These are phyloP conservation scores for Herpetospermum pedunculosum DNA, from an alignment of 306 rosid species.

Conservation along the genomic window DNA sequence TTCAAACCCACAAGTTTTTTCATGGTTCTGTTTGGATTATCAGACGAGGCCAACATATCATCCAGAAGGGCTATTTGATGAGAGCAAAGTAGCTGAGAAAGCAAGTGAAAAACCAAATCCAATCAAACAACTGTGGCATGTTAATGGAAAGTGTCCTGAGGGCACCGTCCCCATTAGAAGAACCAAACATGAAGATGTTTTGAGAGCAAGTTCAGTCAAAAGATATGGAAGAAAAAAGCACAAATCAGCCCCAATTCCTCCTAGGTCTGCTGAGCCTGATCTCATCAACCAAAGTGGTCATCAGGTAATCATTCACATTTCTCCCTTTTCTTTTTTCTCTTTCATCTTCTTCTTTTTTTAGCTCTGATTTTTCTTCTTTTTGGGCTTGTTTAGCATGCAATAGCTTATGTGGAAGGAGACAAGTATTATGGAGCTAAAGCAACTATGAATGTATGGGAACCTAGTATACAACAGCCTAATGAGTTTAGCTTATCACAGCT, in stretches of 20 bases:
- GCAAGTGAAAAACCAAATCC: conserved; percentile 32
- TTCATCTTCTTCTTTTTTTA: neutral
- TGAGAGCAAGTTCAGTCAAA: conserved; percentile 81
- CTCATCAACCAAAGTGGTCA: conserved; percentile 90
- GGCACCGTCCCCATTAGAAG: conserved; percentile 83
- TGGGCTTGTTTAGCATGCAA: conserved; percentile 65
- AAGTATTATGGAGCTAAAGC: conserved; percentile 94
- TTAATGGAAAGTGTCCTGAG: conserved; percentile 67
- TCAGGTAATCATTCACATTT: conserved; percentile 41
- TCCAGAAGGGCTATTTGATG: conserved; percentile 78
- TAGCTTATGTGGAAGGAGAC: conserved; percentile 92
- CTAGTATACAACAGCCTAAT: conserved; percentile 81
- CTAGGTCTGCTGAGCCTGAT: conserved; percentile 93
- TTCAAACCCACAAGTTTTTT: neutral
- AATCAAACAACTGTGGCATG: conserved; percentile 72
- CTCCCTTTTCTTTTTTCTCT: neutral
- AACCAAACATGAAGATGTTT: conserved; percentile 73
- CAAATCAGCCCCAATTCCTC: conserved; percentile 62
- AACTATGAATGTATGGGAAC: conserved; percentile 97
- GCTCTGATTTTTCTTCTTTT: neutral
- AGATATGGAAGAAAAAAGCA: conserved; percentile 89
- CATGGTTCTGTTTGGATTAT: neutral
- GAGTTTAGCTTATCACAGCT: conserved; percentile 98
- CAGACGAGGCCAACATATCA: conserved; percentile 85
- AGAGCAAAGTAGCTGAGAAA: conserved; percentile 46